Evolutionary conservation across 169 alveolate genomes (phyloP).

Genomic region (Plasmodium gallinaceum): DNA sequence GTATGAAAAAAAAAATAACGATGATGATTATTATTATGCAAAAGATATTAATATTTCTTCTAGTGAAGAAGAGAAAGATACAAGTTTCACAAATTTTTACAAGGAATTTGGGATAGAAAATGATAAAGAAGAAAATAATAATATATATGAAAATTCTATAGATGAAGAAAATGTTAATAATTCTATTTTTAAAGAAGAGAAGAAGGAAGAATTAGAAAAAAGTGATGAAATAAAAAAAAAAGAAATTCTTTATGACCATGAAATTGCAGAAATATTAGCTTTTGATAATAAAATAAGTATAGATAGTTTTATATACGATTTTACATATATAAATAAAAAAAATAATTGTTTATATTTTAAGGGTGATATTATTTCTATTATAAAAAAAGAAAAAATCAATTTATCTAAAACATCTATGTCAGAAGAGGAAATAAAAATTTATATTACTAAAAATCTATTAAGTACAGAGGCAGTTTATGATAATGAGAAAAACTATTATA

Average conservation of each 20-base stretch:
- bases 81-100: neutral
- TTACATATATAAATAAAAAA: slow-evolving; percentile 20
- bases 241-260: neutral
- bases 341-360: slow-evolving; percentile 39
- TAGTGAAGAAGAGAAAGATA: neutral
- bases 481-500: slow-evolving; percentile 4
- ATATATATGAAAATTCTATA: neutral
- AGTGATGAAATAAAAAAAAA: neutral
- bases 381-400: slow-evolving; percentile 30
- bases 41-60: neutral
- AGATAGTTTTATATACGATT: slow-evolving; percentile 44
- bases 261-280: slow-evolving; percentile 30
- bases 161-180: neutral
- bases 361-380: slow-evolving; percentile 50
- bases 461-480: neutral
- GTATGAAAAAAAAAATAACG: slow-evolving; percentile 20
- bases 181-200: neutral
- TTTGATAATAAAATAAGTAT: slow-evolving; percentile 46
- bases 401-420: neutral
- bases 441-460: slow-evolving; percentile 11
- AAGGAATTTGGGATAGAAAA: neutral
- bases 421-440: slow-evolving; percentile 37
- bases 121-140: neutral
- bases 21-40: slow-evolving; percentile 23
- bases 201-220: neutral